A percentile compares a stretch with the other conserved stretches of the same genome.
These are phyloP conservation scores for Zea mays DNA, from an alignment of 176 grass and related monocot species.

Conservation along the genomic window Zm-B73-REFERENCE-NAM-5.0 NC_050100.1:25589001-25589500, in stretches of 20 bases:
- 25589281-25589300: slow-evolving; percentile 59
- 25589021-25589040: not conserved
- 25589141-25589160: slow-evolving; percentile 43
- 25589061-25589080: slow-evolving; percentile 53
- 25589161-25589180: slow-evolving; percentile 69
- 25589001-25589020: not conserved
- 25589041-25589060: slow-evolving; percentile 33
- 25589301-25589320: slow-evolving; percentile 71
- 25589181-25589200: slow-evolving; percentile 66
- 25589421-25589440: slow-evolving; percentile 6
- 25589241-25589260: slow-evolving; percentile 40
- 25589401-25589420: slow-evolving; percentile 53
- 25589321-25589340: slow-evolving; percentile 93
- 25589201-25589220: slow-evolving; percentile 43
- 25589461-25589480: slow-evolving; percentile 20
- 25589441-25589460: not conserved
- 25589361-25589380: slow-evolving; percentile 81
- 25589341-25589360: slow-evolving; percentile 89
- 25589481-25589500: not conserved
- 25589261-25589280: slow-evolving; percentile 52
- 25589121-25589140: slow-evolving; percentile 44
- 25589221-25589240: slow-evolving; percentile 14
- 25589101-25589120: slow-evolving; percentile 56
- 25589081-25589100: slow-evolving; percentile 50
- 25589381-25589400: slow-evolving; percentile 57